Conservation (phyloP, 2,329 filamentous ascomycete genomes). For the Microdochium bolleyi region DNA sequence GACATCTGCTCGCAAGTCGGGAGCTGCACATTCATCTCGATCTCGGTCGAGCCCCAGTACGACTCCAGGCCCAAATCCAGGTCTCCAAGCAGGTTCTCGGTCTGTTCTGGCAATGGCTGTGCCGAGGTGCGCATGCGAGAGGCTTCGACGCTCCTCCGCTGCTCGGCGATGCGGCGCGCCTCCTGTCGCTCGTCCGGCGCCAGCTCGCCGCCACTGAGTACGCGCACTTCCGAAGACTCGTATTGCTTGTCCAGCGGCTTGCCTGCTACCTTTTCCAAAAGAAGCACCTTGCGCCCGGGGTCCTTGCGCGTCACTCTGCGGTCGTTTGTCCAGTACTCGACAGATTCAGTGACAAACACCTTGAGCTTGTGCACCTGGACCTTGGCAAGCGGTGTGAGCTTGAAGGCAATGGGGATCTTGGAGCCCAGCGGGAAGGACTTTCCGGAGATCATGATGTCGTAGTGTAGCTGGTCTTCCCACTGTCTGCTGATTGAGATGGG, state of each 20-base stretch:
- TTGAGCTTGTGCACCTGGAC: conserved; percentile 90
- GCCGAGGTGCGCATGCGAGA: conserved; percentile 28
- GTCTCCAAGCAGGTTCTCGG: conserved; percentile 72
- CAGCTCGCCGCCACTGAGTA: conserved; percentile 75
- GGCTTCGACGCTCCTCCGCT: conserved; percentile 47
- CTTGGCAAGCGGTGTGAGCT: conserved; percentile 85
- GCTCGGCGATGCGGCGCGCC: conserved; percentile 36
- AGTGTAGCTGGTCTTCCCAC: conserved; percentile 93
- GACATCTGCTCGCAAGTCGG: conserved; percentile 84
- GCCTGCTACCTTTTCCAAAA: conserved; percentile 85
- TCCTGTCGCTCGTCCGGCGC: conserved; percentile 37
- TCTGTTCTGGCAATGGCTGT: conserved; percentile 39
- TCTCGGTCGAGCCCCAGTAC: conserved; percentile 81
- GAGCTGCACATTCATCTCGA: conserved; percentile 89
- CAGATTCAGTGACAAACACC: conserved; percentile 81
- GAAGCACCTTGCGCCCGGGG: conserved; percentile 71
- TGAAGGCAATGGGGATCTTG: conserved; percentile 88
- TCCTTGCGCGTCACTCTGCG: conserved; percentile 80
- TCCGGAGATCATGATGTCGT: conserved; percentile 92
- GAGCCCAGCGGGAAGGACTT: conserved; percentile 88
- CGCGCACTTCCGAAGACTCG: conserved; percentile 65
- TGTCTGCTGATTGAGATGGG: conserved; percentile 89
- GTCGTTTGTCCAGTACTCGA: conserved; percentile 85
- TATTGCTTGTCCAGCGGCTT: conserved; percentile 66
- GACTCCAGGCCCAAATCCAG: conserved; percentile 61